phyloP scores from a whole-genome alignment of 2,329 filamentous ascomycete genomes.

The Tolypocladium sp. region DNA sequence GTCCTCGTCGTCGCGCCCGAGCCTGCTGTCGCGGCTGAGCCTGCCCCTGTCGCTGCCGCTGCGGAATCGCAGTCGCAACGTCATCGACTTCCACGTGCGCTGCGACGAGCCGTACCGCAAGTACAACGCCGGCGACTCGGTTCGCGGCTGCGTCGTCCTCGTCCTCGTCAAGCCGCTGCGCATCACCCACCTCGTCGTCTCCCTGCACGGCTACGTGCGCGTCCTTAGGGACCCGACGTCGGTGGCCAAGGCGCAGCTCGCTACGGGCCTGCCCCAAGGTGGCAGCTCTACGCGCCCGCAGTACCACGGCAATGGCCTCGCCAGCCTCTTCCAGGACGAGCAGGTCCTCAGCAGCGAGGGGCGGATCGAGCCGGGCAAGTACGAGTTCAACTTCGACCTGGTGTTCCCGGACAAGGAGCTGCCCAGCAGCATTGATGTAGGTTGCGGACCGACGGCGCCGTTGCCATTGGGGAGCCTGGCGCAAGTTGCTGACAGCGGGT shows the following conservation, averaged over 20 bases:
- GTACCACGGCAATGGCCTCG: constrained; percentile 69
- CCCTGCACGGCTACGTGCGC: constrained; percentile 69
- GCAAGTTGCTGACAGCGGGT: constrained; percentile 2
- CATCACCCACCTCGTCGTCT: constrained; percentile 72
- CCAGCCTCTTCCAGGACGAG: constrained; percentile 77
- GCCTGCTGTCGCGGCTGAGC: constrained; percentile 43
- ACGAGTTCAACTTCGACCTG: constrained; percentile 71
- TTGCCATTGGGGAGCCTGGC: background rate
- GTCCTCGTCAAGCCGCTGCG: constrained; percentile 65
- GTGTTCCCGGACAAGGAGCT: constrained; percentile 59
- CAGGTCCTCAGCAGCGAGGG: constrained; percentile 72
- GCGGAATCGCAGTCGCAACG: constrained; percentile 49
- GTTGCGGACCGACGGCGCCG: constrained; percentile 21
- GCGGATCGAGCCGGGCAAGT: constrained; percentile 61
- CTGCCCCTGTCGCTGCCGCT: constrained; percentile 40
- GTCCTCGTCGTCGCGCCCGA: constrained; percentile 16
- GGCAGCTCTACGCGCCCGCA: constrained; percentile 31
- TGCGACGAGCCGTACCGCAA: constrained; percentile 70
- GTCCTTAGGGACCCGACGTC: constrained; percentile 63
- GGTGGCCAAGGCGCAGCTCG: constrained; percentile 39
- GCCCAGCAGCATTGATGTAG: constrained; percentile 91
- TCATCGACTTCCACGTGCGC: constrained; percentile 70
- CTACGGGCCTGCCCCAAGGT: constrained; percentile 30
- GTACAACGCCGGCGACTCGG: constrained; percentile 65
- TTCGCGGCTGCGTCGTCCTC: constrained; percentile 64